Evolutionary conservation across 1,284 basidiomycete genomes (phyloP).

Genomic region (Boletus semigastroideus): DNA sequence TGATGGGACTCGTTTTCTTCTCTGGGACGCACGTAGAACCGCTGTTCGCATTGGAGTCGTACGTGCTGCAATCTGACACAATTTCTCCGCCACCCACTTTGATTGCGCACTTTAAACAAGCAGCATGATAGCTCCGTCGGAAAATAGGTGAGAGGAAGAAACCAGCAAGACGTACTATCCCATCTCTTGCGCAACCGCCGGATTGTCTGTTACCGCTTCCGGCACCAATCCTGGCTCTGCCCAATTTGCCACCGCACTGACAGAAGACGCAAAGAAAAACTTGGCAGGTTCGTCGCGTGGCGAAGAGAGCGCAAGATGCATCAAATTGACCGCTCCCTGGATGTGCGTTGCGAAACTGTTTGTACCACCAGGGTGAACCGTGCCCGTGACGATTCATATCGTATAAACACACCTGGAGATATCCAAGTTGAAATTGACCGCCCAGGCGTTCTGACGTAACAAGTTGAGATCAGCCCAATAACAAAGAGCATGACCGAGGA

Average conservation of each 20-base stretch:
- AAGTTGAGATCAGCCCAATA: background rate
- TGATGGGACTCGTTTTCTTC: no score
- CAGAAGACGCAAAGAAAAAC: conserved; percentile 60
- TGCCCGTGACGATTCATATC: no score
- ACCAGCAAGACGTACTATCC: conserved; percentile 49
- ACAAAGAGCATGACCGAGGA: conserved; percentile 21
- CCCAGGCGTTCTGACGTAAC: conserved; percentile 42
- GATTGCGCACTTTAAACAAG: conserved; percentile 21
- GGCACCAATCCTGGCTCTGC: conserved; percentile 28
- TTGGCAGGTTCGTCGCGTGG: conserved; percentile 36
- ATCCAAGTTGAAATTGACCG: conserved; percentile 46
- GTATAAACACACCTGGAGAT: conserved; percentile 42
- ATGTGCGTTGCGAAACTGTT: conserved; percentile 44
- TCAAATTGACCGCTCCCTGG: conserved; percentile 51
- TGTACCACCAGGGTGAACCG: background rate
- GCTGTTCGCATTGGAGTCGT: conserved; percentile 36
- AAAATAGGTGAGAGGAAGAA: background rate
- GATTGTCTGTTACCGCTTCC: conserved; percentile 40
- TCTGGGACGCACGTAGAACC: conserved; percentile 34
- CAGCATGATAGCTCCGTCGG: no score
- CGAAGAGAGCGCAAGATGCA: conserved; percentile 51
- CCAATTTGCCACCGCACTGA: conserved; percentile 41
- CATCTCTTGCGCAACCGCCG: conserved; percentile 42
- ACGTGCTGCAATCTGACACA: conserved; percentile 43
- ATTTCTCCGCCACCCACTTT: conserved; percentile 64